A percentile compares a stretch with the other conserved stretches of the same genome.
Evolutionary conservation across 2,329 filamentous ascomycete genomes (phyloP).

Genomic region (Ceratocystis cacaofunesta): DNA sequence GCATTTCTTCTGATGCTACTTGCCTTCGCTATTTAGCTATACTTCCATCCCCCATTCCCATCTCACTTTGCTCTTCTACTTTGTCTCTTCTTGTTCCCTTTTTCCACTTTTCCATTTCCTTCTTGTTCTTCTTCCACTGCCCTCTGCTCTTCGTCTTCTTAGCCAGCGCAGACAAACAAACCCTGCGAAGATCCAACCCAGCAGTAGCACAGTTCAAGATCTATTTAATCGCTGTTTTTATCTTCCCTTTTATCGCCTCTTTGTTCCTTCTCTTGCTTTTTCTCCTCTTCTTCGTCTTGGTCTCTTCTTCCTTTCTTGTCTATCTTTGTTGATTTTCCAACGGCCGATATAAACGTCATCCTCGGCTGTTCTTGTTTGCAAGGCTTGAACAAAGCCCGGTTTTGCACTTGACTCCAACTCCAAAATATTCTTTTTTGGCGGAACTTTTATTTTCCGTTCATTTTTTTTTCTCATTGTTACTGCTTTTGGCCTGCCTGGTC

Average conservation of each 20-base stretch:
- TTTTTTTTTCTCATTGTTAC: neutral
- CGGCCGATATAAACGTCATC: conserved; percentile 6
- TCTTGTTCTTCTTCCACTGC: neutral
- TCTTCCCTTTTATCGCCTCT: neutral
- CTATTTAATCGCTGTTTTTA: neutral
- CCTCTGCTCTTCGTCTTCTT: neutral
- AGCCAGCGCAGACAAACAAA: neutral
- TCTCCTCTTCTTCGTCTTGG: neutral
- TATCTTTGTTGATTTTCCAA: neutral
- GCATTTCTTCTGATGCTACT: neutral
- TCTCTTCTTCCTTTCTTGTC: neutral
- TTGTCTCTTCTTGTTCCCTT: neutral
- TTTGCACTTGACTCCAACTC: neutral
- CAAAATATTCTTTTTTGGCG: neutral
- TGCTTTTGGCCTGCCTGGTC: neutral
- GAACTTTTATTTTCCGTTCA: neutral
- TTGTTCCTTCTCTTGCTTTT: neutral
- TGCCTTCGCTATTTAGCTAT: neutral
- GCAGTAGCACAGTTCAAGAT: neutral
- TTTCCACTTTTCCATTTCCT: neutral
- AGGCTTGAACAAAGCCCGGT: neutral
- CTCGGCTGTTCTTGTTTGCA: neutral
- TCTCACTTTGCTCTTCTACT: neutral
- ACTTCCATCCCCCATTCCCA: neutral
- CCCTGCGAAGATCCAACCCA: neutral